Base-by-base conservation (phyloP, 2,329 filamentous ascomycete genomes). In the Paraphoma sp. region DNA sequence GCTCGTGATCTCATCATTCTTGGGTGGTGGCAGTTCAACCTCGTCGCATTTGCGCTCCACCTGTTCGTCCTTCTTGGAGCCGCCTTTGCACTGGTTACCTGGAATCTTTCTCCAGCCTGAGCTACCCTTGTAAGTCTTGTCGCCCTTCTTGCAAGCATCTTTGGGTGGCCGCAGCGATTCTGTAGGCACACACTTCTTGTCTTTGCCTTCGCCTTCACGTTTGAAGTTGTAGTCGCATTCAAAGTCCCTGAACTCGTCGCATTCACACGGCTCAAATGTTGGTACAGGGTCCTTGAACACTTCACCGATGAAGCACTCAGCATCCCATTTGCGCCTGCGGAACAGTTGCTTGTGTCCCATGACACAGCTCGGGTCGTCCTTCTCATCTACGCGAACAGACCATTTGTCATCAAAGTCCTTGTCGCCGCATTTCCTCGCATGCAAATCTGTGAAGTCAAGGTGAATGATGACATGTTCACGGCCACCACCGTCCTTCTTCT, bases 321-420 rank as follows among this genome's bases (percentile, higher is more conserved):
- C 89, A 66, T 91, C 86, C 73, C 92, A 90, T 81, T 96, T 98
- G 67, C 95, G 88, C 62, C 95, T 87, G 52, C 82, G 85, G 77
- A 90, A 99, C 60, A 86, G 92, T 73, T 98, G 94, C 69, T 89
- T 96, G 74, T 97, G 93, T 17, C 95, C 95, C 94, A 99, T 98
- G 63, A 99, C 82, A 75, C 95, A 99, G 48, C 88, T 91, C 2
- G 93, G 85, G 49, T 96, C 85, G 31, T 90, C 90, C 18, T 97
- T 85, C 30, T 90, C 85, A 71, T 96, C 89, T 38, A 91, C 84
- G 14, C 93, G 88, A 23, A 95, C 95, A 63, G 87, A 87, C 95
- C 95, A 99, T 38, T 70, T 59, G 51, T 89, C 85, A 71, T 97
- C 93, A 77, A 97, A 89, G 67, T 96, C 92, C 31, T 82, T 79